These are phyloP conservation scores for Coleophoma cylindrospora DNA, from an alignment of 2,329 filamentous ascomycete genomes.

Conservation along the genomic window DNA sequence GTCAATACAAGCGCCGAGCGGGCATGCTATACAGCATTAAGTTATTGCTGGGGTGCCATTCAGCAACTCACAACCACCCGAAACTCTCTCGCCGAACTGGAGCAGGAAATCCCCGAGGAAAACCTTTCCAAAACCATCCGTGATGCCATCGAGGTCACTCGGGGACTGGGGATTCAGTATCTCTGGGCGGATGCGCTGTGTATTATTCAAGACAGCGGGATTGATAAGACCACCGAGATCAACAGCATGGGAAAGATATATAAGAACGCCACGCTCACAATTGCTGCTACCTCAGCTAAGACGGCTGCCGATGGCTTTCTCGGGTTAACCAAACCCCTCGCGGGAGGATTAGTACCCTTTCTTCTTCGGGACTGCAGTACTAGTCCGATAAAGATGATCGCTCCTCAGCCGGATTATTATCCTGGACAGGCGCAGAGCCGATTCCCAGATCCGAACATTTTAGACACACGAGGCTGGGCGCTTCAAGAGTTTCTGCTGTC, in stretches of 20 bases:
- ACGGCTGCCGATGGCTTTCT: not conserved
- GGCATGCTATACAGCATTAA: too few relatives aligned
- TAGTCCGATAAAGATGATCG: not conserved
- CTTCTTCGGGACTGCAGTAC: not conserved
- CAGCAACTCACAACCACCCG: too few relatives aligned
- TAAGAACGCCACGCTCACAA: slow-evolving; percentile 2
- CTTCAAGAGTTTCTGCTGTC: too few relatives aligned
- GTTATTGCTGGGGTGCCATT: too few relatives aligned
- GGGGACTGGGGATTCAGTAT: not conserved
- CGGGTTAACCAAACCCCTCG: not conserved
- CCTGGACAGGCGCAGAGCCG: too few relatives aligned
- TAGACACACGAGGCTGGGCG: too few relatives aligned
- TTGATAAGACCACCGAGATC: slow-evolving; percentile 10
- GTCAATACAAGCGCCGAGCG: too few relatives aligned
- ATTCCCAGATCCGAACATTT: too few relatives aligned
- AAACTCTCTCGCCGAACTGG: too few relatives aligned
- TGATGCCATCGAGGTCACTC: not conserved
- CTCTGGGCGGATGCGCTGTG: slow-evolving; percentile 20
- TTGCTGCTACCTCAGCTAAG: not conserved
- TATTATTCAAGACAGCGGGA: slow-evolving; percentile 15
- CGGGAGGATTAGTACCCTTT: not conserved
- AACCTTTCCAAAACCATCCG: not conserved
- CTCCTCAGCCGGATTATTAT: too few relatives aligned
- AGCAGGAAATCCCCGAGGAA: too few relatives aligned
- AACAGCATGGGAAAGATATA: slow-evolving; percentile 14